A percentile compares a stretch with the other conserved stretches of the same genome.
Evolutionary conservation across 352 stramenopile genomes (phyloP).

Genomic region (Paralagenidium karlingii): DNA sequence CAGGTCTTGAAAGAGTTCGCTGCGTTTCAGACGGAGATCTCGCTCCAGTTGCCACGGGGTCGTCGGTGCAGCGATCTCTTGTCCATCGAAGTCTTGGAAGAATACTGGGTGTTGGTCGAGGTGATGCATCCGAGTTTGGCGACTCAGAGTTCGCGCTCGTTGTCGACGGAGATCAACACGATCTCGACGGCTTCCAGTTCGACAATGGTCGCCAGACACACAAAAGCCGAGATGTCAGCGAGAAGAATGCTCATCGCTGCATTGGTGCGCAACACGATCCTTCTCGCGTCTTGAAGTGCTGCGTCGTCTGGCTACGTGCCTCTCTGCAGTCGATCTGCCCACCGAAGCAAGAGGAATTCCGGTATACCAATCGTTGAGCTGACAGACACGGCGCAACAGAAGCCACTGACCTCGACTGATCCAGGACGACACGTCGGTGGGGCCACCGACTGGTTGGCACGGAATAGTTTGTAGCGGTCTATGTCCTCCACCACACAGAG

Average conservation of each 20-base stretch:
- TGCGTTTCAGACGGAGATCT: conserved; percentile 31
- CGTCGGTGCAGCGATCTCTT: conserved; percentile 1
- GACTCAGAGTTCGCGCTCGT: neutral
- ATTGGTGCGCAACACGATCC: conserved; percentile 30
- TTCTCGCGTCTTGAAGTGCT: conserved; percentile 26
- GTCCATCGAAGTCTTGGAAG: neutral
- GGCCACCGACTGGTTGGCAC: conserved; percentile 39
- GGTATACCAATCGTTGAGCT: too few relatives aligned
- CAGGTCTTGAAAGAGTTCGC: conserved; percentile 21
- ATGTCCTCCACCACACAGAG: conserved; percentile 40
- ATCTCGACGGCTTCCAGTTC: conserved; percentile 19
- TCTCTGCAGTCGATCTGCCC: conserved; percentile 29
- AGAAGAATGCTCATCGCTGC: conserved; percentile 46
- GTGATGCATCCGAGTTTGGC: neutral
- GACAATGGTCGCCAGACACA: conserved; percentile 29
- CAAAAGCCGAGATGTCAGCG: conserved; percentile 48
- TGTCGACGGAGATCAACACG: neutral
- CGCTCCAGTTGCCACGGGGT: conserved; percentile 33
- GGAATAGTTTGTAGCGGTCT: conserved; percentile 46
- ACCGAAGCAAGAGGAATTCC: too few relatives aligned
- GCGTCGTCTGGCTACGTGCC: conserved; percentile 35
- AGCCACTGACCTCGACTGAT: conserved; percentile 28
- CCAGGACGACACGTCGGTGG: conserved; percentile 62
- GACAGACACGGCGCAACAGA: neutral
- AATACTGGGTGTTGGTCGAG: neutral